These are phyloP conservation scores for Bruguiera gymnorhiza DNA, from an alignment of 345 rosid genomes.

Conservation along the genomic window DNA sequence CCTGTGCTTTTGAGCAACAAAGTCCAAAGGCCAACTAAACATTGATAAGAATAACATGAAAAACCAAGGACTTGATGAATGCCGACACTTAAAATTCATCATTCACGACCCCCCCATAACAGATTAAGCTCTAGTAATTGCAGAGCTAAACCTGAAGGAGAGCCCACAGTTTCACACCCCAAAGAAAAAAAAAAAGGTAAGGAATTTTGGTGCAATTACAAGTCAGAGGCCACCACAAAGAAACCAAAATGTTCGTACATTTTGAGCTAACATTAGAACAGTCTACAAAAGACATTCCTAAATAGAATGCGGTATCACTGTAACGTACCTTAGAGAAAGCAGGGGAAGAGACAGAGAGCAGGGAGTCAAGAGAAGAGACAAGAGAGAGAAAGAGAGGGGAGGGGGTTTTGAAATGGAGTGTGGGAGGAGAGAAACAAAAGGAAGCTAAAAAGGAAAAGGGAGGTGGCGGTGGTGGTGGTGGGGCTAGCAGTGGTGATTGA, in stretches of 20 bases:
- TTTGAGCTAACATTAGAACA: too few species aligned
- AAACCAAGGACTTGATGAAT: not conserved
- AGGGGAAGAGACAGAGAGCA: not conserved
- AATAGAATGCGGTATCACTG: too few species aligned
- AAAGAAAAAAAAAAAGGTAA: too few species aligned
- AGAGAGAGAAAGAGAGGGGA: conserved; percentile 2
- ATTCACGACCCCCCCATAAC: too few species aligned
- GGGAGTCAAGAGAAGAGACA: conserved; percentile 2
- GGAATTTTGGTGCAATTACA: too few species aligned
- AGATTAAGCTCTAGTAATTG: not conserved
- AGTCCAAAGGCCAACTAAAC: too few species aligned
- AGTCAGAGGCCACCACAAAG: not conserved
- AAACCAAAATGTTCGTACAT: not conserved
- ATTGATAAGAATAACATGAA: too few species aligned
- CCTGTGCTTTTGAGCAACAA: too few species aligned
- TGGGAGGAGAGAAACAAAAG: conserved; percentile 14
- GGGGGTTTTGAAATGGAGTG: not conserved
- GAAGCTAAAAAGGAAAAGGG: conserved; percentile 14
- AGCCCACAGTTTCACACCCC: not conserved
- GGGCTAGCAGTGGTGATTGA: not conserved
- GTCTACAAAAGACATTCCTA: too few species aligned
- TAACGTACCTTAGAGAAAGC: not conserved
- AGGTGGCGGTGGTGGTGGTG: not conserved
- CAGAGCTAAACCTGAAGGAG: not conserved
- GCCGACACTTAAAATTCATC: not conserved